These are phyloP conservation scores for Sedum album DNA, from an alignment of 164 flowering plant species.

Conservation along the genomic window DNA sequence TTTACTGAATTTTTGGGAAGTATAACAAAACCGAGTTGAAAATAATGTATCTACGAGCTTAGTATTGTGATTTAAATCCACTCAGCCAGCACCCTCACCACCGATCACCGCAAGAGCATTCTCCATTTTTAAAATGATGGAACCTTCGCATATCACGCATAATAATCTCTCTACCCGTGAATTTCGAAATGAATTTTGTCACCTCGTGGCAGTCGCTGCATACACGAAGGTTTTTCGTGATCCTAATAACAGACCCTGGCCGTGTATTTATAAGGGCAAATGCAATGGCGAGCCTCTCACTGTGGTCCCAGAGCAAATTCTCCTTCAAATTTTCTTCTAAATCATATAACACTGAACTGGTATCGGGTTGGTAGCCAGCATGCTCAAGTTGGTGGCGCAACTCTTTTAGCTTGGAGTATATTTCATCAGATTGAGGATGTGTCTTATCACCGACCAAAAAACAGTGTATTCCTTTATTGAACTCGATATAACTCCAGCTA, in stretches of 20 bases:
- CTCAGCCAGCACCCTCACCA: slow-evolving; percentile 20
- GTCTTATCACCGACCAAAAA: slow-evolving; percentile 37
- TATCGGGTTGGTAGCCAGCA: slow-evolving; percentile 30
- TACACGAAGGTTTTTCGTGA: slow-evolving; percentile 37
- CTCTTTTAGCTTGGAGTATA: slow-evolving; percentile 29
- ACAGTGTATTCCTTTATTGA: slow-evolving; percentile 25
- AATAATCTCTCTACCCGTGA: slow-evolving; percentile 27
- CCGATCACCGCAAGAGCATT: slow-evolving; percentile 35
- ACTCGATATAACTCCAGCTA: slow-evolving; percentile 38
- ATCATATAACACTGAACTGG: slow-evolving; percentile 32
- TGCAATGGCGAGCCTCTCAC: slow-evolving; percentile 42
- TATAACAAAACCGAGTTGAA: not conserved
- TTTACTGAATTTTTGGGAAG: not conserved
- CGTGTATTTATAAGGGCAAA: slow-evolving; percentile 30
- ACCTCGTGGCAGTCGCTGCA: slow-evolving; percentile 38
- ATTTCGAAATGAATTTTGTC: slow-evolving; percentile 31
- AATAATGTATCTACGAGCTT: not conserved
- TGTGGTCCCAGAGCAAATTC: slow-evolving; percentile 39
- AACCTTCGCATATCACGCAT: slow-evolving; percentile 33
- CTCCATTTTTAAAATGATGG: slow-evolving; percentile 30
- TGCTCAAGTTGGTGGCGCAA: slow-evolving; percentile 23
- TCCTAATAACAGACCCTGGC: slow-evolving; percentile 24
- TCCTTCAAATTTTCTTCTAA: slow-evolving; percentile 32
- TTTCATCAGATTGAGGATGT: slow-evolving; percentile 23
- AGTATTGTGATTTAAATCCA: not conserved